A percentile compares a stretch with the other conserved stretches of the same genome.
Evolutionary conservation across 1,139 yeast species (phyloP).

Genomic region (Meyerozyma carpophila): DNA sequence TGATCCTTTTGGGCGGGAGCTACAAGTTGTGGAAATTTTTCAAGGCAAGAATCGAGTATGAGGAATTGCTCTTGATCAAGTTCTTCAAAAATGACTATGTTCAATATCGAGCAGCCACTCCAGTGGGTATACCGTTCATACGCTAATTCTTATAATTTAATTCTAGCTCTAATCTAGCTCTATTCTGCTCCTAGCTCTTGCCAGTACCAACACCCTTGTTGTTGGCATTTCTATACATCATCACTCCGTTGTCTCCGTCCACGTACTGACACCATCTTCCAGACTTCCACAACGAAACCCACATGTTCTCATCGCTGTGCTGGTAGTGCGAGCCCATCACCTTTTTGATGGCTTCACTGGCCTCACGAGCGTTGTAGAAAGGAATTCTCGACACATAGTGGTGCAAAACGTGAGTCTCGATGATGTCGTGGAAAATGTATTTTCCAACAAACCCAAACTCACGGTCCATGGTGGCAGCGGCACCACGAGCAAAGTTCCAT

Average conservation of each 20-base stretch:
- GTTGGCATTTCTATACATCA: slow-evolving; percentile 75
- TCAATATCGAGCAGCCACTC: slow-evolving; percentile 44
- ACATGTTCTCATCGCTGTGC: slow-evolving; percentile 65
- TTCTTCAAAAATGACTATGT: slow-evolving; percentile 70
- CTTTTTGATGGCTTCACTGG: slow-evolving; percentile 69
- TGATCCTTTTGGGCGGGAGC: slow-evolving; percentile 43
- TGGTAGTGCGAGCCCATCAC: slow-evolving; percentile 81
- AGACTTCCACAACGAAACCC: slow-evolving; percentile 65
- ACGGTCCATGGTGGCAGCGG: slow-evolving; percentile 83
- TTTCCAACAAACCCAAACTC: slow-evolving; percentile 78
- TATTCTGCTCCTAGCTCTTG: background rate
- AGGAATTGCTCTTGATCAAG: slow-evolving; percentile 56
- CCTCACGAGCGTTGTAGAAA: slow-evolving; percentile 79
- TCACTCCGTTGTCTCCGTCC: slow-evolving; percentile 73
- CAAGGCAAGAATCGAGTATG: slow-evolving; percentile 56
- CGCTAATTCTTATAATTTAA: slow-evolving; percentile 8
- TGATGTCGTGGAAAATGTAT: slow-evolving; percentile 79
- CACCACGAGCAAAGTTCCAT: slow-evolving; percentile 89
- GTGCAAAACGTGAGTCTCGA: slow-evolving; percentile 86
- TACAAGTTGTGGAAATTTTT: slow-evolving; percentile 61
- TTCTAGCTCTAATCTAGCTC: background rate
- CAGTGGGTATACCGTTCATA: slow-evolving; percentile 64
- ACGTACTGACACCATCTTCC: slow-evolving; percentile 76
- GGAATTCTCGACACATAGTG: slow-evolving; percentile 84
- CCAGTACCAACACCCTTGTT: slow-evolving; percentile 22